Conservation (phyloP, 2,329 filamentous ascomycete species). For the Fusarium aywerte region DNA sequence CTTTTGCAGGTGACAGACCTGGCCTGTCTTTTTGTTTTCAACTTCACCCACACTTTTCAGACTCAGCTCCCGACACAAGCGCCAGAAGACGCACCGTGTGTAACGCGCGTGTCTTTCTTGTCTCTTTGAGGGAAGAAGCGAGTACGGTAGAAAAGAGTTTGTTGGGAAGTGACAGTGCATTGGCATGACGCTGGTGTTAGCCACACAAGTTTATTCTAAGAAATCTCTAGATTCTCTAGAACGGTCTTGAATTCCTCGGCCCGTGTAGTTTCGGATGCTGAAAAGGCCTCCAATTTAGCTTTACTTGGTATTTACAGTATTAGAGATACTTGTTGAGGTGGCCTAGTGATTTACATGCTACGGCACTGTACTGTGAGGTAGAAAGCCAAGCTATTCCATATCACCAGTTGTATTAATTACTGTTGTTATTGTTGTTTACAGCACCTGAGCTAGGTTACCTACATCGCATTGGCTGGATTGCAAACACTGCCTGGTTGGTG, state of each 20-base stretch:
- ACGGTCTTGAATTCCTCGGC: constrained; percentile 4
- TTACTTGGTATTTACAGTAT: neutral
- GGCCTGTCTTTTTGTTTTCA: neutral
- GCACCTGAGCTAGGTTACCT: neutral
- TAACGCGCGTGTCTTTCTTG: neutral
- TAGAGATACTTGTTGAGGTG: neutral
- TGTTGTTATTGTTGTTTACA: constrained; percentile 23
- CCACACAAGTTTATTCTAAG: constrained; percentile 15
- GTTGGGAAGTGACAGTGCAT: constrained; percentile 27
- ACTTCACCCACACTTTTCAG: neutral
- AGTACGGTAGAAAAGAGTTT: constrained; percentile 24
- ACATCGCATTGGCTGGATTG: constrained; percentile 20
- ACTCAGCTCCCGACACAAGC: constrained; percentile 38
- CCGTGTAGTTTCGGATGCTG: neutral
- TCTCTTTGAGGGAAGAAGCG: constrained; percentile 11
- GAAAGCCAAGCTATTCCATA: neutral
- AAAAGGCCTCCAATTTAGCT: neutral
- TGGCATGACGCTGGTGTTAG: constrained; percentile 29
- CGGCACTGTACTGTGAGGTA: neutral
- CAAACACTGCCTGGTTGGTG: constrained; percentile 15
- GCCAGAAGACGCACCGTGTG: constrained; percentile 33
- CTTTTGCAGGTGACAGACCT: constrained; percentile 39
- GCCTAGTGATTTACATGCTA: neutral
- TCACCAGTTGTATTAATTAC: neutral
- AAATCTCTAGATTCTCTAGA: constrained; percentile 1